phyloP scores from a whole-genome alignment of 257 asterid genomes.

The Ophiorrhiza pumila region DNA sequence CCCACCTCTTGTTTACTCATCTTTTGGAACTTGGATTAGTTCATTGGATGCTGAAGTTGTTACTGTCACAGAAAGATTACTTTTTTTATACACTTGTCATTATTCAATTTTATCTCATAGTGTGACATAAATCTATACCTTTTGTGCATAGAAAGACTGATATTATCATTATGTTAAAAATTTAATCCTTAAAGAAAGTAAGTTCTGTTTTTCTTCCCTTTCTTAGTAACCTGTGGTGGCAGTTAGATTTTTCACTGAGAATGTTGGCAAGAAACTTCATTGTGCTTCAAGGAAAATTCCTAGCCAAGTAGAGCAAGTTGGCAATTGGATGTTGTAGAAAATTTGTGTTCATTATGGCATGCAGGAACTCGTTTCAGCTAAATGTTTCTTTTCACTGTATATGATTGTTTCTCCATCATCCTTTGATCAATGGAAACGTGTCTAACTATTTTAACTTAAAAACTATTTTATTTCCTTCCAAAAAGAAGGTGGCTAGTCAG shows the following conservation, averaged over 20 bases:
- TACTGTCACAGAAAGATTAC: slow-evolving; percentile 7
- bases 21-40: background rate
- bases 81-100: background rate
- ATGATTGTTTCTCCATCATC: slow-evolving; percentile 2
- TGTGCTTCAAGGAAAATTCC: slow-evolving; percentile 4
- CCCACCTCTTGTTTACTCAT: background rate
- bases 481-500: slow-evolving; percentile 22
- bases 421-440: slow-evolving; percentile 1
- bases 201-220: background rate
- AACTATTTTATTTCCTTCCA: slow-evolving; percentile 4
- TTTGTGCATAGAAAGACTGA: background rate
- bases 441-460: background rate
- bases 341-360: no score
- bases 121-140: background rate
- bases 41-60: slow-evolving; percentile 8
- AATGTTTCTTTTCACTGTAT: background rate
- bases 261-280: slow-evolving; percentile 6
- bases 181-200: background rate
- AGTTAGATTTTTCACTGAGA: background rate
- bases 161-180: background rate
- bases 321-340: background rate
- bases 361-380: background rate
- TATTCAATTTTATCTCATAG: background rate
- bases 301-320: slow-evolving; percentile 7
- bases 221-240: background rate